Evolutionary conservation across 345 rosid species (phyloP), one percentile per base, ranked within the genome.

Genomic region (Stellera chamaejasme): DNA sequence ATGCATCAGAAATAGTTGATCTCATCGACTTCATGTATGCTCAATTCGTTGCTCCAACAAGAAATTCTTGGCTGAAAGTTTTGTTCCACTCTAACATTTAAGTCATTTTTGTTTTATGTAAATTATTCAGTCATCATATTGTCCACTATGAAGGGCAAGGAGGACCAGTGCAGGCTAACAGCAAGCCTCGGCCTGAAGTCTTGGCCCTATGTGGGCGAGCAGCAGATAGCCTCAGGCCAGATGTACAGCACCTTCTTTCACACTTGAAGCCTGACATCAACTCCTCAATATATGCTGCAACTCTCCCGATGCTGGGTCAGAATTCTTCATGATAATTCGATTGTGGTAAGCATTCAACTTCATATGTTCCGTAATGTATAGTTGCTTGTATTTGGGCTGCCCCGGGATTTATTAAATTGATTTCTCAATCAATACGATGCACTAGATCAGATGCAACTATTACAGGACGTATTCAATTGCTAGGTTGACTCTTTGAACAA

Each of bases 81-180:
- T 51, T 61, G 13, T 60, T 48, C 43, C 36, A 16, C 13, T 26
- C 23, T 19, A 48, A 13, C 12, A 10, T 60, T 27, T 3, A 5
- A 28, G 42, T 13, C 25, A 50, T 43, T 45, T 54, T 39, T 5
- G 11, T 45, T 25, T 51, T 2, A 41, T 55, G 27, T 43, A 16
- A 32, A 14, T 52, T 56, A 28, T 45, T 54, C 82, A 90, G 99
- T 55, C 96, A 90, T 74, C 96, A 94, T 49, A 75, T 83, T 5
- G 69, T 94, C 77, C 97, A 94, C 68, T 94, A 80, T 16, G 97
- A 90, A 77, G 99, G 93, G 44, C 93, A 90, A 58, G 96, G 90
- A 54, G 96, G 95, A 55, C 95, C 96, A 11, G 96, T 94, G 12
- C 97, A 94, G 74, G 58, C 79, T 28, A 83, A 68, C 78, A 90